A percentile compares a stretch with the other conserved stretches of the same genome.
phyloP scores from a whole-genome alignment of 495 filamentous ascomycete genomes.

The Cetradonia linearis region DNA sequence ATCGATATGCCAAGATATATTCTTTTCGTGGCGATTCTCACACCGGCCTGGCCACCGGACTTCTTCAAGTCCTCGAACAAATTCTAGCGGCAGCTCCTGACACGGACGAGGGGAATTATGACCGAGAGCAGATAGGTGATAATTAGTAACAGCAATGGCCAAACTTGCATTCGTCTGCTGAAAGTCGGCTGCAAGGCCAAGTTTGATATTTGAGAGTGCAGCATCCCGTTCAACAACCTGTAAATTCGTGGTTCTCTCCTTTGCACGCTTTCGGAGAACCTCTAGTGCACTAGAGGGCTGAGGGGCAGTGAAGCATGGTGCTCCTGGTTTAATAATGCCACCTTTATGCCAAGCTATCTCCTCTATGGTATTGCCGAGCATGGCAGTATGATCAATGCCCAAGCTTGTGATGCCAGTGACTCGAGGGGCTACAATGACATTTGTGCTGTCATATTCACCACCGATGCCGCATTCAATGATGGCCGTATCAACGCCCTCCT shows the following conservation, averaged over 20 bases:
- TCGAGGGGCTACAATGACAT: conserved; percentile 67
- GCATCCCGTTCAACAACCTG: conserved; percentile 51
- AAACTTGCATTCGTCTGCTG: conserved; percentile 81
- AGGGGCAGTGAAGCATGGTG: conserved; percentile 61
- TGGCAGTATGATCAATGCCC: conserved; percentile 77
- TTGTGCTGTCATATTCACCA: conserved; percentile 88
- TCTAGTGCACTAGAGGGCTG: conserved; percentile 56
- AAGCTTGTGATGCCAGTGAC: conserved; percentile 71
- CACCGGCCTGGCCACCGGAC: conserved; percentile 74
- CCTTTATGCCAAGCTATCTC: conserved; percentile 97
- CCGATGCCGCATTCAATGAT: conserved; percentile 92
- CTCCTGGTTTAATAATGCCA: conserved; percentile 73
- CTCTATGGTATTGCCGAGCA: conserved; percentile 75
- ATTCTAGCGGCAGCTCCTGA: conserved; percentile 48
- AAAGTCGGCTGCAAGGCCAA: conserved; percentile 70
- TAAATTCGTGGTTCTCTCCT: conserved; percentile 47
- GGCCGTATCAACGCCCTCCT: conserved; percentile 68
- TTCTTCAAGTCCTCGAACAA: conserved; percentile 63
- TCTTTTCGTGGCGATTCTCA: conserved; percentile 57
- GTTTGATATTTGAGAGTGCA: conserved; percentile 50
- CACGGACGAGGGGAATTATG: conserved; percentile 1
- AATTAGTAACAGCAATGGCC: conserved; percentile 63
- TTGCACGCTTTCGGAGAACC: conserved; percentile 62
- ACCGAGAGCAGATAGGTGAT: conserved; percentile 24
- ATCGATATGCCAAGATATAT: conserved; percentile 81